A percentile compares a stretch with the other conserved stretches of the same genome.
Conservation (phyloP, 2,329 filamentous ascomycete species). For the Fusarium transvaalense region DNA sequence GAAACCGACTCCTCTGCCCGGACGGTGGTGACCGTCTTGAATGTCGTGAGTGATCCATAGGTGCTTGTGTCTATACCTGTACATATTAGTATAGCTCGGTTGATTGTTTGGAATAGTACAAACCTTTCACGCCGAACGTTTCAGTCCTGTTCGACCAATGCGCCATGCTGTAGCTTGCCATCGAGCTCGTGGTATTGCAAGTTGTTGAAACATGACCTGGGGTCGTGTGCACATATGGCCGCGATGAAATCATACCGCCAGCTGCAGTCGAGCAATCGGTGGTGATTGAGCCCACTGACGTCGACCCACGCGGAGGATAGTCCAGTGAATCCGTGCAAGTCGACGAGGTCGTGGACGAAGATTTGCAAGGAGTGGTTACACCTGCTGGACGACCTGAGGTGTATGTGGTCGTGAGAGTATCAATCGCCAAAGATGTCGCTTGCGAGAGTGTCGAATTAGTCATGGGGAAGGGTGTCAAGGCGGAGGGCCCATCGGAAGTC, state of each 20-base stretch:
- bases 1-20: constrained; percentile 14
- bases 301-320: neutral
- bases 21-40: constrained; percentile 39
- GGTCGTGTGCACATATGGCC: constrained; percentile 26
- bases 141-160: constrained; percentile 39
- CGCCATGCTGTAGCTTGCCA: constrained; percentile 21
- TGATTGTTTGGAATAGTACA: constrained; percentile 9
- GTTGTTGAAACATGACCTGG: constrained; percentile 23
- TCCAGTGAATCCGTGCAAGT: constrained; percentile 29
- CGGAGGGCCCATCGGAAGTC: constrained; percentile 13
- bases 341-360: constrained; percentile 25
- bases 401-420: constrained; percentile 19
- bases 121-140: constrained; percentile 30
- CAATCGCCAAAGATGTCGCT: constrained; percentile 15
- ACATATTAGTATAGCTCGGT: constrained; percentile 9
- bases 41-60: constrained; percentile 35
- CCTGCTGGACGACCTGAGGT: constrained; percentile 9
- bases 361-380: constrained; percentile 28
- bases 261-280: constrained; percentile 29
- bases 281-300: constrained; percentile 10
- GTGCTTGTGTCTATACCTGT: constrained; percentile 19
- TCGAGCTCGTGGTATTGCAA: constrained; percentile 45
- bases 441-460: constrained; percentile 37
- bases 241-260: constrained; percentile 5
- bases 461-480: constrained; percentile 17